Evolutionary conservation across 805 yeast genomes (phyloP), one percentile per base, ranked within the genome.

Genomic region (Suhomyces tanzawaensis): DNA sequence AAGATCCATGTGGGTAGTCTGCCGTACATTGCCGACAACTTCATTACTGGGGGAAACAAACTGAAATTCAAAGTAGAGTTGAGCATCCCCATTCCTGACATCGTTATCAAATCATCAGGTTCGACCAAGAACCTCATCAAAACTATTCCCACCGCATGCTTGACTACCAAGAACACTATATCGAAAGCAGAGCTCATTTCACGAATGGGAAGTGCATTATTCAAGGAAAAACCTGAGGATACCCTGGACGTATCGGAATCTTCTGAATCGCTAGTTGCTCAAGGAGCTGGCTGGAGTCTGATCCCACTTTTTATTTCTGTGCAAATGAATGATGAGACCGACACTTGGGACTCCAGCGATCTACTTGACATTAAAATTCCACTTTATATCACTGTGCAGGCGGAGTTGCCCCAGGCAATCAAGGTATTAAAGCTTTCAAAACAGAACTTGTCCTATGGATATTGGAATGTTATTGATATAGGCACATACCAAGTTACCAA

Each of bases 241-340:
- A 16, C 23, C 4, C 24, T 21, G 24, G 44, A 36, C 19, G 32
- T 23, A 17, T 34, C 37, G 3, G 44, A 40, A n/a, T 31, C 37
- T 18, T 31, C 40, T 32, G 46, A 42, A 19, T 26, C 49, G 3
- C 46, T 52, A 29, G 47, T 49, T 2, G 63, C 56, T 7, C 19
- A 40, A 9, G 61, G 63, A 3, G 44, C 48, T 19, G 64, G 66
- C 41, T 68, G 73, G 72, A 55, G 44, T 24, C 59, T 55, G 40
- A 35, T 65, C 4, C 72, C 71, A 3, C 42, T 68, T 16, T 45
- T 53, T 3, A 31, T 52, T 19, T 31, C 40, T 6, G 29, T 41
- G 23, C 36, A 45, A 18, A 7, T 19, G 19, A 32, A 22, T 8
- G 40, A 29, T 13, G 37, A 34, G 24, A 19, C 11, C 13, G 36